phyloP scores from a whole-genome alignment of 2,329 filamentous ascomycete genomes.

The Aureobasidium vineae region DNA sequence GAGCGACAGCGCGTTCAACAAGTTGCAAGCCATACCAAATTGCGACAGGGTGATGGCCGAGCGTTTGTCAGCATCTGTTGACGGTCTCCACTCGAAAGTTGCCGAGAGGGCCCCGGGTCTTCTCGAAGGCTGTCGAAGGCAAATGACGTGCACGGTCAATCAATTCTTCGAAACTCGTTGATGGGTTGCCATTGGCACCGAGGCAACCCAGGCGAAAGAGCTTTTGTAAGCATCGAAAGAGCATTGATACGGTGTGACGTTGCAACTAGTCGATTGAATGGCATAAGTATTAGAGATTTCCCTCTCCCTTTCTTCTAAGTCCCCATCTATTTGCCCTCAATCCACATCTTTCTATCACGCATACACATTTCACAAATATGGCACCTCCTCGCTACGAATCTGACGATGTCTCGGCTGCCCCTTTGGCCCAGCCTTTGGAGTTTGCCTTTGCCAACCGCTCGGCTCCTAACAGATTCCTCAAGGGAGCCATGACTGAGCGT shows the following conservation, averaged over 20 bases:
- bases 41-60: background rate
- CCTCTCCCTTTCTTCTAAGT: constrained; percentile 1
- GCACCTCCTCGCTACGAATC: constrained; percentile 42
- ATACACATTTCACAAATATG: constrained; percentile 12
- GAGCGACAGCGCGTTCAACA: background rate
- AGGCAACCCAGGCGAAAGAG: constrained; percentile 8
- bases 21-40: background rate
- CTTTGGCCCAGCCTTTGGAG: constrained; percentile 46
- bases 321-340: background rate
- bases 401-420: constrained; percentile 42
- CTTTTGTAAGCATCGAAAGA: constrained; percentile 20
- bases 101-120: constrained; percentile 13
- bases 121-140: constrained; percentile 21
- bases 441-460: constrained; percentile 53
- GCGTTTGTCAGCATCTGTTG: constrained; percentile 19
- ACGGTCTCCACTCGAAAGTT: constrained; percentile 4
- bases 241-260: constrained; percentile 20
- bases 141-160: constrained; percentile 25
- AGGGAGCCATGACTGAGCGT: constrained; percentile 65
- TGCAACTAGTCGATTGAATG: background rate
- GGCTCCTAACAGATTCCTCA: constrained; percentile 65
- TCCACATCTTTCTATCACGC: background rate
- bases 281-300: constrained; percentile 8
- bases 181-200: background rate
- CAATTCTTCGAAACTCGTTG: constrained; percentile 6